phyloP scores from a whole-genome alignment of 179 eudicot genomes.

The Vitellaria paradoxa region DNA sequence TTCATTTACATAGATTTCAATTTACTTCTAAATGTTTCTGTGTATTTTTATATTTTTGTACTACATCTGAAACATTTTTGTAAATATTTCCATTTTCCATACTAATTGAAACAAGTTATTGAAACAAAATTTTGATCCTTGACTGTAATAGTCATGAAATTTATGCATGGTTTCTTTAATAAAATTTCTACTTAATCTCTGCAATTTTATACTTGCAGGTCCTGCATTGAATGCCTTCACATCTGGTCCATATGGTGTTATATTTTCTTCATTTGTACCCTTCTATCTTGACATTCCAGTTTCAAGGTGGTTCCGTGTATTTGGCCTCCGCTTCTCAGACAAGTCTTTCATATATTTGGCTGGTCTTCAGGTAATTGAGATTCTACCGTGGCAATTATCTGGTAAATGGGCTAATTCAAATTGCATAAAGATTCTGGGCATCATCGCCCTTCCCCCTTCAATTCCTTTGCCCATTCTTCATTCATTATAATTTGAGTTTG shows the following conservation, averaged over 20 bases:
- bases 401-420: not conserved
- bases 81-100: no score
- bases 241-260: conserved; percentile 89
- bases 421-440: not conserved
- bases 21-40: no score
- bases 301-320: conserved; percentile 79
- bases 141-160: not conserved
- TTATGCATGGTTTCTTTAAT: not conserved
- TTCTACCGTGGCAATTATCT: not conserved
- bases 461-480: not conserved
- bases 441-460: not conserved
- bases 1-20: no score
- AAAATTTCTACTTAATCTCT: not conserved
- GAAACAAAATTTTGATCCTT: no score
- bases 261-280: conserved; percentile 90
- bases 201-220: conserved; percentile 51
- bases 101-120: no score
- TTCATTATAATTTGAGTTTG: conserved; percentile 15
- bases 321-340: conserved; percentile 73
- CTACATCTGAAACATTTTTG: no score
- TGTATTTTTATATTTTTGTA: no score
- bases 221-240: conserved; percentile 51
- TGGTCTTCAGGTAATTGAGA: conserved; percentile 80
- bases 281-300: conserved; percentile 91
- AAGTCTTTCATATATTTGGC: conserved; percentile 93